Evolutionary conservation across 345 rosid species (phyloP).

Genomic region (Durio zibethinus): DNA sequence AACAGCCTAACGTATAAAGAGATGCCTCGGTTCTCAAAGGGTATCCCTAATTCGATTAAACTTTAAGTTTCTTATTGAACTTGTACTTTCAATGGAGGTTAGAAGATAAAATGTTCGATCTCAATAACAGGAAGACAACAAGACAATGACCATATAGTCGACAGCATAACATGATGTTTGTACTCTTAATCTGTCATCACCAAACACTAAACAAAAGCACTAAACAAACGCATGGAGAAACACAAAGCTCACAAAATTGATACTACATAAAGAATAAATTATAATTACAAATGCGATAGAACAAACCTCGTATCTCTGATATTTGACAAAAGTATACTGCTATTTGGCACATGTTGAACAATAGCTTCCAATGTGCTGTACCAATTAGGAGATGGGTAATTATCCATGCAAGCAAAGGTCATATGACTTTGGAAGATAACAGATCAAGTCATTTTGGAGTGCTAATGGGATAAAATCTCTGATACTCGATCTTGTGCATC

Average conservation of each 20-base stretch:
- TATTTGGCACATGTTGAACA: not conserved
- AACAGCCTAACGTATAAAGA: not conserved
- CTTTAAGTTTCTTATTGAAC: not conserved
- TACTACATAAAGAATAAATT: constrained; percentile 14
- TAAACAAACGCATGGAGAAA: not conserved
- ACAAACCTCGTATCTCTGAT: not conserved
- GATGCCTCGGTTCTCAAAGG: not conserved
- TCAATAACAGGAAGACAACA: not conserved
- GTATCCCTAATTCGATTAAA: not conserved
- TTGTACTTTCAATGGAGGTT: not conserved
- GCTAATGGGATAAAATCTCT: constrained; percentile 56
- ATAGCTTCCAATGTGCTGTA: not conserved
- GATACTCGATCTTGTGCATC: constrained; percentile 71
- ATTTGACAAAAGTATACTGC: constrained; percentile 1
- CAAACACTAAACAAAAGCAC: not conserved
- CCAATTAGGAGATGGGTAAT: not conserved
- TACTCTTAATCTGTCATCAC: not conserved
- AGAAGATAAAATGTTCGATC: not conserved
- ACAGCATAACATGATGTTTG: not conserved
- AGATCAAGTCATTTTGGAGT: not conserved
- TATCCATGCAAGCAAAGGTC: constrained; percentile 11
- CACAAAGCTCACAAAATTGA: constrained; percentile 23
- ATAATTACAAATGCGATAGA: constrained; percentile 1
- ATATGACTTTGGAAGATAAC: not conserved
- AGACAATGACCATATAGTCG: not conserved